Percentiles rank a stretch among this genome's conserved stretches.
Evolutionary conservation across 2,329 filamentous ascomycete genomes (phyloP).

Genomic region (Penicillium sp.): DNA sequence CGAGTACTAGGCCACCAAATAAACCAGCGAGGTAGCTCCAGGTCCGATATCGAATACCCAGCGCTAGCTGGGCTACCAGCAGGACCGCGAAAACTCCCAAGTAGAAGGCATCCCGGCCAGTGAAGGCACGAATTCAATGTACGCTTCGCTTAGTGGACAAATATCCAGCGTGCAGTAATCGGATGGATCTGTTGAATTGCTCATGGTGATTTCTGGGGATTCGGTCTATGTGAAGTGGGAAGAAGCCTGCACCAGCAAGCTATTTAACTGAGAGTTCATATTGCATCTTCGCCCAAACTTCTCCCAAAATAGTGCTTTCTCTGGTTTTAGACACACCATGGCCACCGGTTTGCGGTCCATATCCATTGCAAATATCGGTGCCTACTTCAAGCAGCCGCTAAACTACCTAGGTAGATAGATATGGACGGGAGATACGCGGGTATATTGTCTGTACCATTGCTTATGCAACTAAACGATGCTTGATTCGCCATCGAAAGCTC

Average conservation of each 20-base stretch:
- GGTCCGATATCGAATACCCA: slow-evolving; percentile 10
- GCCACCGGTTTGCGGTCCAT: too few species aligned
- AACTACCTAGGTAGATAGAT: neutral
- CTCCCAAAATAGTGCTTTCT: neutral
- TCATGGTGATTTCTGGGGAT: neutral
- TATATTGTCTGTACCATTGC: neutral
- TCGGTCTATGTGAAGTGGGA: neutral
- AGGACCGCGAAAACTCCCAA: slow-evolving; percentile 9
- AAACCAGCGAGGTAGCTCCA: slow-evolving; percentile 9
- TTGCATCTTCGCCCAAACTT: neutral
- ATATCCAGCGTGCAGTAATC: slow-evolving; percentile 12
- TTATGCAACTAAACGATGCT: neutral
- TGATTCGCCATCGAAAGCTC: neutral
- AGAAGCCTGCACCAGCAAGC: neutral
- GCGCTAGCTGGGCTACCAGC: slow-evolving; percentile 1
- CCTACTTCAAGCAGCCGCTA: neutral
- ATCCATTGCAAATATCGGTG: neutral
- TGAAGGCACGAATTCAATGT: slow-evolving; percentile 12
- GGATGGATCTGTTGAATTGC: neutral
- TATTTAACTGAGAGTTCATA: neutral
- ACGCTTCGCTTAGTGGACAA: slow-evolving; percentile 10
- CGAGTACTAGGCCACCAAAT: neutral
- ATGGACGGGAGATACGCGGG: neutral
- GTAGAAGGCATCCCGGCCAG: slow-evolving; percentile 13
- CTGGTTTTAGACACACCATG: neutral